These are phyloP conservation scores for Pinus albicaulis DNA, from an alignment of 75 land plant genomes.

Conservation along the genomic window DNA sequence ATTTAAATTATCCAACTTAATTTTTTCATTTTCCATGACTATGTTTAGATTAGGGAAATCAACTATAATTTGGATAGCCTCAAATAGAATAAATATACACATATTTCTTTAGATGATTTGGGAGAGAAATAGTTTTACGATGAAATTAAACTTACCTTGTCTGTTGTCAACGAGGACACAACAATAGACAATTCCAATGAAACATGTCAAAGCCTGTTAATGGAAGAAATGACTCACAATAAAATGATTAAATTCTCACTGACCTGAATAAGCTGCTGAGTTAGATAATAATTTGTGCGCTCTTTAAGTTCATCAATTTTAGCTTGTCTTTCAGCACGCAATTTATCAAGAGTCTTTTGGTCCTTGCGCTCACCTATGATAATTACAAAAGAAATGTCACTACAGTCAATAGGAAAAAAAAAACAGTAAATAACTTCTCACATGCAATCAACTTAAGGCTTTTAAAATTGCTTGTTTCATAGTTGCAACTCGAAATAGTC, in stretches of 20 bases:
- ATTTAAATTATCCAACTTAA: too few relatives aligned
- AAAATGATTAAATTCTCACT: neutral
- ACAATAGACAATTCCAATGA: neutral
- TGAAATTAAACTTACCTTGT: neutral
- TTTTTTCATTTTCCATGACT: too few relatives aligned
- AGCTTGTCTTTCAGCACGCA: slow-evolving; percentile 82
- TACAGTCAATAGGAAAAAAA: neutral
- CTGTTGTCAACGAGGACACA: neutral
- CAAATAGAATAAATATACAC: neutral
- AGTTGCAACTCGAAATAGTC: neutral
- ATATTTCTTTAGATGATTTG: neutral
- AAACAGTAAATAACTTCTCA: neutral
- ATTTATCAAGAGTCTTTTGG: slow-evolving; percentile 79
- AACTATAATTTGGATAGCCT: neutral
- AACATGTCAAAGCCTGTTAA: neutral
- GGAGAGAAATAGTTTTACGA: neutral
- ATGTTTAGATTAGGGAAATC: too few relatives aligned
- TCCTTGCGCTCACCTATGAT: slow-evolving; percentile 79
- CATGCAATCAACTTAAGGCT: neutral
- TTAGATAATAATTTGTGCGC: slow-evolving; percentile 85
- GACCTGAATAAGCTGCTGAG: slow-evolving; percentile 97
- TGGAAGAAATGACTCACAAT: neutral
- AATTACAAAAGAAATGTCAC: neutral
- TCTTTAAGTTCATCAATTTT: slow-evolving; percentile 96
- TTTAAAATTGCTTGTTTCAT: neutral